Conservation (phyloP, 164 flowering plant genomes). For the Hamamelis virginiana region DNA sequence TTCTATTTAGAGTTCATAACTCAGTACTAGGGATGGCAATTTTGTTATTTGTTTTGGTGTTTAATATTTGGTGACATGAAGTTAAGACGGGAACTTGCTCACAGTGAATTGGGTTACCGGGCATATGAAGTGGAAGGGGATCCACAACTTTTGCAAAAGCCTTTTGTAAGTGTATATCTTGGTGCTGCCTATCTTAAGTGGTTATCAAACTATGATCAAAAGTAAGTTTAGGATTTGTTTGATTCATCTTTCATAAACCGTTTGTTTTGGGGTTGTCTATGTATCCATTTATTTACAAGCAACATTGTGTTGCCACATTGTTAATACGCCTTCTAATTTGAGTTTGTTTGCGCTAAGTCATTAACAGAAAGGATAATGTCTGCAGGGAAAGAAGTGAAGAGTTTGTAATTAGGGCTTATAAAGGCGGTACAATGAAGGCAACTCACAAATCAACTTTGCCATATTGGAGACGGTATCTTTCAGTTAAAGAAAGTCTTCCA, state of each 20-base stretch:
- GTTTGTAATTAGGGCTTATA: slow-evolving; percentile 80
- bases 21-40: neutral
- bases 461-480: slow-evolving; percentile 78
- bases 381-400: slow-evolving; percentile 87
- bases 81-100: slow-evolving; percentile 18
- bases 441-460: slow-evolving; percentile 79
- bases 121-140: slow-evolving; percentile 50
- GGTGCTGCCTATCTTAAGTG: slow-evolving; percentile 84
- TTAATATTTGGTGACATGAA: neutral
- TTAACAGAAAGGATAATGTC: neutral
- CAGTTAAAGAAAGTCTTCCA: slow-evolving; percentile 81
- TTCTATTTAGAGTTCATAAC: neutral
- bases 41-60: neutral
- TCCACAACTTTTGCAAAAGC: slow-evolving; percentile 52
- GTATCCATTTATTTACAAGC: neutral
- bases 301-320: neutral
- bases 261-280: neutral
- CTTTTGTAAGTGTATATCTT: slow-evolving; percentile 73
- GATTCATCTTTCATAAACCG: neutral
- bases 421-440: slow-evolving; percentile 76
- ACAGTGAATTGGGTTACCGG: slow-evolving; percentile 64
- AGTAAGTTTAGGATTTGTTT: slow-evolving; percentile 40
- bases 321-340: neutral
- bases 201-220: slow-evolving; percentile 61
- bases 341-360: neutral